These are phyloP conservation scores for Mikania micrantha DNA, from an alignment of 129 eudicot genomes.

Conservation along the genomic window DNA sequence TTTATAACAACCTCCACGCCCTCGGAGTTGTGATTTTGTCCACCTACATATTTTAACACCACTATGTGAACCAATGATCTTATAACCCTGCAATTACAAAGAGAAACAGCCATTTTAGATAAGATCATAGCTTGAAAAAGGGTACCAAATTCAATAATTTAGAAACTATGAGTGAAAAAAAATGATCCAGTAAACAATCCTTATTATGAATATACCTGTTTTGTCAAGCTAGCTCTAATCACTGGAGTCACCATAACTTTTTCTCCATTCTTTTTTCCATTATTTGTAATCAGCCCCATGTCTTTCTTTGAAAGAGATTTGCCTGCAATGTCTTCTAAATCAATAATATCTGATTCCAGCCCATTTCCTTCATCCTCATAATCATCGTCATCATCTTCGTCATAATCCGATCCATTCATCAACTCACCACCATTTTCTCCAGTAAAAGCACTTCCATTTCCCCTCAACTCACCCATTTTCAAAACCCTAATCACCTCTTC, in stretches of 20 bases:
- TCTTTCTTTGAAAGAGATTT: slow-evolving; percentile 72
- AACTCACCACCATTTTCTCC: slow-evolving; percentile 25
- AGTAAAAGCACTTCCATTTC: slow-evolving; percentile 20
- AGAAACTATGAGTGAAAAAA: background rate
- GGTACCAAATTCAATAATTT: background rate
- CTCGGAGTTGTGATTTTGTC: slow-evolving; percentile 97
- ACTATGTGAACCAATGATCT: slow-evolving; percentile 95
- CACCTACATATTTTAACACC: slow-evolving; percentile 97
- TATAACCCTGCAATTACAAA: slow-evolving; percentile 72
- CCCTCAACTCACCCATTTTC: slow-evolving; percentile 38
- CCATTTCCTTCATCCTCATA: slow-evolving; percentile 32
- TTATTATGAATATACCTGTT: slow-evolving; percentile 51
- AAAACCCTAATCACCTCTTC: slow-evolving; percentile 45
- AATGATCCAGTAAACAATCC: background rate
- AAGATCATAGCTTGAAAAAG: background rate
- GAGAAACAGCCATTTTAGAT: background rate
- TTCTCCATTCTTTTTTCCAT: slow-evolving; percentile 59
- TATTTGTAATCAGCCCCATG: slow-evolving; percentile 29
- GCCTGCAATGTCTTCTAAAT: slow-evolving; percentile 95
- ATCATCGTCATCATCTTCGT: slow-evolving; percentile 35
- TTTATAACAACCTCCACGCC: slow-evolving; percentile 98
- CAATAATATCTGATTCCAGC: slow-evolving; percentile 49
- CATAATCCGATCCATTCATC: slow-evolving; percentile 26
- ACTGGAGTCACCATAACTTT: slow-evolving; percentile 96
- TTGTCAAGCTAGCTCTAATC: slow-evolving; percentile 77